Evolutionary conservation across 768 basidiomycete genomes (phyloP), one percentile per base, ranked within the genome.

Genomic region (Paxillus involutus): DNA sequence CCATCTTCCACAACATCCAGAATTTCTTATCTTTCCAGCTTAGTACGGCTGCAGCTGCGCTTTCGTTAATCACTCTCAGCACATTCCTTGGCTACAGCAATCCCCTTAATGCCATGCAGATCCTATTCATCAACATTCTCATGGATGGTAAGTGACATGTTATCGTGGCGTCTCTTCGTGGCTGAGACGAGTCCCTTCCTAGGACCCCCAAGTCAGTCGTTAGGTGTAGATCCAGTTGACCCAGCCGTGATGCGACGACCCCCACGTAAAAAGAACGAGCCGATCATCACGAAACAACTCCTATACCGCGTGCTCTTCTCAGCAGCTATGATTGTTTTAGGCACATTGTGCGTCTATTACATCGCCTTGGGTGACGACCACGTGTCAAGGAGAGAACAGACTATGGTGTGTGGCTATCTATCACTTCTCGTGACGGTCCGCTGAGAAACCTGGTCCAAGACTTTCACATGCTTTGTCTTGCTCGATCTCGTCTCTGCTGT

Each of bases 1-100:
- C 93, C 3, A 98, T 98, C 63, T 98, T 98, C 72, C 93, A 98
- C 73, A 98, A 98, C 64, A 96, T 98, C 65, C 96, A 98, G 70
- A 97, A 97, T 70, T 98, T 98, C 79, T 75, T 98, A 52, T 84
- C 91, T 40, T 98, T 98, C 82, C 95, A 98, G 71, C 83, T 98
- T 16, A 95, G 93, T 62, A 98, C 96, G 3, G 96, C 96, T n/a
- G 92, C 93, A 3, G 94, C 96, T 19, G 94, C 95, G 3, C 76
- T 98, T 59, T 87, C 91, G n/a, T 77, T 98, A 60, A 98, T 98
- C 73, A 95, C 95, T 2, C 77, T 98, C 52, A 93, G 91, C 68
- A 98, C 95, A 19, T 79, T 94, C 69, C 84, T 98, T 62, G 85
- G 89, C 13, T 77, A 97, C 33, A 86, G 85, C 63, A 98, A 96